A percentile compares a stretch with the other conserved stretches of the same genome.
These are phyloP conservation scores for Aegilops umbellulata DNA, from an alignment of 176 grass and related monocot species.

Conservation along the genomic window DNA sequence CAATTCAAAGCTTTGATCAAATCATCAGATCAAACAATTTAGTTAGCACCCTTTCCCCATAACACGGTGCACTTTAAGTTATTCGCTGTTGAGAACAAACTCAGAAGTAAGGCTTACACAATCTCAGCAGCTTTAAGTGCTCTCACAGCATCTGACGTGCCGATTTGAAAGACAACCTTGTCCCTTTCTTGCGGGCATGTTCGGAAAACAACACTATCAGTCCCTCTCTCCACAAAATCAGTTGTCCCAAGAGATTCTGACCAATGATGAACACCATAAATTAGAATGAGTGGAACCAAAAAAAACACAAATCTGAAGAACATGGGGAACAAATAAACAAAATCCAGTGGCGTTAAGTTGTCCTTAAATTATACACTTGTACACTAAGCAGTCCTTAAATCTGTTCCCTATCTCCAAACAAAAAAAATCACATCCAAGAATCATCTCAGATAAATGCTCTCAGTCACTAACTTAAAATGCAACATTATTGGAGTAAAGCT, in stretches of 20 bases:
- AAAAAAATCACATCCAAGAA: background rate
- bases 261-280: conserved; percentile 13
- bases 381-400: background rate
- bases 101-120: conserved; percentile 60
- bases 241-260: conserved; percentile 79
- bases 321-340: conserved; percentile 20
- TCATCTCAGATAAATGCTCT: conserved; percentile 13
- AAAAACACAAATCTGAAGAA: background rate
- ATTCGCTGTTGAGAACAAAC: background rate
- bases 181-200: conserved; percentile 78
- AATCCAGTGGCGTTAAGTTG: background rate
- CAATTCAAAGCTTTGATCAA: background rate
- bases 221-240: conserved; percentile 94
- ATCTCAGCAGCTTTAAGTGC: conserved; percentile 89
- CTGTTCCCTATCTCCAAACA: background rate
- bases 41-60: background rate
- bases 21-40: conserved; percentile 1
- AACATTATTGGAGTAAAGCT: background rate
- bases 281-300: conserved; percentile 30
- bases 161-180: conserved; percentile 93
- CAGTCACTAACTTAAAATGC: background rate
- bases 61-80: conserved; percentile 1
- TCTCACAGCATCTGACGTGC: conserved; percentile 84
- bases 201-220: conserved; percentile 80
- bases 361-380: background rate